Base-by-base conservation (phyloP, 225 moss, liverwort and hornwort genomes). In the Pseudoscleropodium purum region DNA sequence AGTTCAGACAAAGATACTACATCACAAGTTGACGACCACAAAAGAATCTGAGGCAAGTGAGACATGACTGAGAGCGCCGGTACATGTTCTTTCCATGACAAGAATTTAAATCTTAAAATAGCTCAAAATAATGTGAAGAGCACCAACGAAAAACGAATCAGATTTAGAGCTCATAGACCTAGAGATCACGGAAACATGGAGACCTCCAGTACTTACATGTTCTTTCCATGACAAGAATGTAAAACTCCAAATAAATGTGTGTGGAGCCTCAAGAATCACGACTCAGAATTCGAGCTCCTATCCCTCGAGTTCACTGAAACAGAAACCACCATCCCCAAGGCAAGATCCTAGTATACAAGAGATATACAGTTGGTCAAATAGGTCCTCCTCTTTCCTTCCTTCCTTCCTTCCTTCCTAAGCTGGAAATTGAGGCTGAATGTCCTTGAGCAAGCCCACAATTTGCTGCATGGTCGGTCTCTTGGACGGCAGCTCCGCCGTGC, bases 391-490 rank as follows among this genome's bases (percentile, higher is more conserved):
- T 39, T 25, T 26, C 27, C 70, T 15, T 43, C 66, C 34, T 36
- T 18, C 18, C 62, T 59, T 56, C 56, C 56, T 61, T 6, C 62
- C 9, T 66, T 62, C 10, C 57, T 83, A 87, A 33, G 87, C 83
- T 84, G 83, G 27, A 49, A 87, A 89, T 45, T 92, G 89, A 6
- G 91, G 91, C 56, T 92, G 93, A n/a, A 93, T 93, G 79, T 98
- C 97, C 61, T 96, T 98, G 86, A 98, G 90, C 68, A 98, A 89
- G 43, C 96, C 96, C 56, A 98, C 96, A 51, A 98, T 95, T 85
- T 98, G 97, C 88, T 96, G 97, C 96, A 96, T 98, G 36, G 96
- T 93, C 36, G 97, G 97, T 67, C 97, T 94, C 91, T 98, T 98
- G 45, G 94, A 92, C 57, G 97, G 96, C 56, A 92, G 86, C 81